These are phyloP conservation scores for Blastobotrys serpentis DNA, from an alignment of 1,139 yeast species.

Conservation along the genomic window DNA sequence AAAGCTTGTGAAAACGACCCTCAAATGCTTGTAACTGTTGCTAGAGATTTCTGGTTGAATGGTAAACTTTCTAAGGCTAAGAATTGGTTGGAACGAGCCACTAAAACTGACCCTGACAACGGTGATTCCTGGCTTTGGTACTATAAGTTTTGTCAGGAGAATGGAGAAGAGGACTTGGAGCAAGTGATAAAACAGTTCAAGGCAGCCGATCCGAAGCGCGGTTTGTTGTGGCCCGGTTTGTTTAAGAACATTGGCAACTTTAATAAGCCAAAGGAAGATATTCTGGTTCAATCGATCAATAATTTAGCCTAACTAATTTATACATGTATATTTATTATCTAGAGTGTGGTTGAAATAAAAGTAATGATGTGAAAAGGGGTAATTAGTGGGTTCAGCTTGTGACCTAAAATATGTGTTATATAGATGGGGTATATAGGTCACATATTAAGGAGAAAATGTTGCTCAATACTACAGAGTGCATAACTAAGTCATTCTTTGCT, in stretches of 20 bases:
- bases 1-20: conserved; percentile 62
- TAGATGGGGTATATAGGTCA: no score
- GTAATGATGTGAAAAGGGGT: no score
- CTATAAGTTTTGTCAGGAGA: conserved; percentile 43
- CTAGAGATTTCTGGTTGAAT: conserved; percentile 65
- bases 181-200: conserved; percentile 35
- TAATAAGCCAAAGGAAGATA: conserved; percentile 41
- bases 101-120: conserved; percentile 50
- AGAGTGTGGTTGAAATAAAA: conserved; percentile 1
- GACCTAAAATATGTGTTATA: no score
- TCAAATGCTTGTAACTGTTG: conserved; percentile 60
- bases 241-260: conserved; percentile 48
- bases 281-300: conserved; percentile 34
- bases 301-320: conserved; percentile 8
- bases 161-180: conserved; percentile 21
- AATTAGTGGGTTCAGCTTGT: no score
- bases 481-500: no score
- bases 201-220: conserved; percentile 55
- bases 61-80: conserved; percentile 65
- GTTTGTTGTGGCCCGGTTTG: conserved; percentile 54
- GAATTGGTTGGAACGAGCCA: conserved; percentile 74
- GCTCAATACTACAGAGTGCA: no score
- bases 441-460: no score
- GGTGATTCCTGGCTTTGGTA: conserved; percentile 85
- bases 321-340: not conserved